phyloP scores from a whole-genome alignment of 2,329 filamentous ascomycete genomes.

The Colletotrichum sojae region DNA sequence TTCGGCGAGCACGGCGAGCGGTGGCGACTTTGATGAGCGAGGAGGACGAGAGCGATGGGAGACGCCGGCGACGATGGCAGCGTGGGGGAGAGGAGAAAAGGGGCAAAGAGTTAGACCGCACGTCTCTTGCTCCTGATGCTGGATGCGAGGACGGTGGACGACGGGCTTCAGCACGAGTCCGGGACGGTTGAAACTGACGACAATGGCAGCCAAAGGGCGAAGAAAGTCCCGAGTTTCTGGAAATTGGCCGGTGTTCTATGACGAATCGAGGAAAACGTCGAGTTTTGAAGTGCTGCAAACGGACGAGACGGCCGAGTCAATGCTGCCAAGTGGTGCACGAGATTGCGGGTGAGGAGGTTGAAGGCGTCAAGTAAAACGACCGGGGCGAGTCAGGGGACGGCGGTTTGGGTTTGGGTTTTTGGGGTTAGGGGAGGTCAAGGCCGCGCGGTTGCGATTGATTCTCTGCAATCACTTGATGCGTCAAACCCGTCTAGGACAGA shows the following conservation, averaged over 20 bases:
- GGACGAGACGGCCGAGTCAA: slow-evolving; percentile 29
- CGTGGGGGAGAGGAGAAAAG: slow-evolving; percentile 8
- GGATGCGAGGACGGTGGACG: slow-evolving; percentile 14
- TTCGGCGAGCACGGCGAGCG: slow-evolving; percentile 24
- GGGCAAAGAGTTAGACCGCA: neutral
- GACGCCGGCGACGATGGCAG: slow-evolving; percentile 26
- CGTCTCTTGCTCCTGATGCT: slow-evolving; percentile 1
- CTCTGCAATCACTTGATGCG: slow-evolving; percentile 26
- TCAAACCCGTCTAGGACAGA: slow-evolving; percentile 32
- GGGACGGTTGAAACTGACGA: slow-evolving; percentile 28
- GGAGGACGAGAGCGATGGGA: neutral
- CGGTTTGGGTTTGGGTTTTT: slow-evolving; percentile 17
- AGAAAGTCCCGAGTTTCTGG: slow-evolving; percentile 23
- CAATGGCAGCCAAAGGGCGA: slow-evolving; percentile 27
- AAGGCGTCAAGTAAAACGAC: slow-evolving; percentile 39
- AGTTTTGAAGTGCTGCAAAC: slow-evolving; percentile 38
- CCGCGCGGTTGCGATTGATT: slow-evolving; percentile 14
- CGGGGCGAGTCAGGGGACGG: slow-evolving; percentile 34
- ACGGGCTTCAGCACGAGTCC: neutral
- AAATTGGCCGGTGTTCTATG: slow-evolving; percentile 21
- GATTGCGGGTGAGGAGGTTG: slow-evolving; percentile 32
- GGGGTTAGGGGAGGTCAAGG: slow-evolving; percentile 7
- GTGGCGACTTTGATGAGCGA: slow-evolving; percentile 21
- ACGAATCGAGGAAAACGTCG: slow-evolving; percentile 32
- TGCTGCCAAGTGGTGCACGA: slow-evolving; percentile 20